These are phyloP conservation scores for Coemansia sp. DNA, from an alignment of 192 early-diverging fungal species.

Conservation along the genomic window DNA sequence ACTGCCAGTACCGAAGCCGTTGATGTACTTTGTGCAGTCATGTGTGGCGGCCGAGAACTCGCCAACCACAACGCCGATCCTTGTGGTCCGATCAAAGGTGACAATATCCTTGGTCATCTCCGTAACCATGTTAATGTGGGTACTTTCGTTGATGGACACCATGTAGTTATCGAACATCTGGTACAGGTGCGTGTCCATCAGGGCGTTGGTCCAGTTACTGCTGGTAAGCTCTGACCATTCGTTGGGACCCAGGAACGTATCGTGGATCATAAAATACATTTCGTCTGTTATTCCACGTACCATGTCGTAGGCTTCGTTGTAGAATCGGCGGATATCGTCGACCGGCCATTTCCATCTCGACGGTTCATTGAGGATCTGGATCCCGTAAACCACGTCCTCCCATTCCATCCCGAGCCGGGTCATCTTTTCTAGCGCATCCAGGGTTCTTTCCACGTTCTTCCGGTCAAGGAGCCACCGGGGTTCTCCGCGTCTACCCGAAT, in stretches of 20 bases:
- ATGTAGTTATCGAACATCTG: slow-evolving; percentile 55
- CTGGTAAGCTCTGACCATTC: slow-evolving; percentile 41
- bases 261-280: slow-evolving; percentile 49
- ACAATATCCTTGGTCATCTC: slow-evolving; percentile 38
- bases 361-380: slow-evolving; percentile 54
- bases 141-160: slow-evolving; percentile 30
- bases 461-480: slow-evolving; percentile 52
- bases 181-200: slow-evolving; percentile 58
- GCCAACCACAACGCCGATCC: slow-evolving; percentile 67
- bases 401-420: slow-evolving; percentile 56
- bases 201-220: slow-evolving; percentile 44
- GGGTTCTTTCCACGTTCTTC: slow-evolving; percentile 57
- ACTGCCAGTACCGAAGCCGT: slow-evolving; percentile 60
- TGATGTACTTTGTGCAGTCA: slow-evolving; percentile 74
- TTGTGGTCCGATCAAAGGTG: slow-evolving; percentile 35
- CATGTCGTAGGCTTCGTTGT: slow-evolving; percentile 53
- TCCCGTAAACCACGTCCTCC: slow-evolving; percentile 43
- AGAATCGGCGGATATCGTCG: slow-evolving; percentile 40
- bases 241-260: slow-evolving; percentile 51
- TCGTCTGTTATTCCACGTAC: slow-evolving; percentile 30
- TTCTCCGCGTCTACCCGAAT: slow-evolving; percentile 54
- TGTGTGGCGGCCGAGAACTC: slow-evolving; percentile 71
- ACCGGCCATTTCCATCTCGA: slow-evolving; percentile 48
- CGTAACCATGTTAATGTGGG: slow-evolving; percentile 44
- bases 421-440: slow-evolving; percentile 57